Evolutionary conservation across 1,139 yeast genomes (phyloP).

Genomic region (Blastobotrys raffinosifermentans): DNA sequence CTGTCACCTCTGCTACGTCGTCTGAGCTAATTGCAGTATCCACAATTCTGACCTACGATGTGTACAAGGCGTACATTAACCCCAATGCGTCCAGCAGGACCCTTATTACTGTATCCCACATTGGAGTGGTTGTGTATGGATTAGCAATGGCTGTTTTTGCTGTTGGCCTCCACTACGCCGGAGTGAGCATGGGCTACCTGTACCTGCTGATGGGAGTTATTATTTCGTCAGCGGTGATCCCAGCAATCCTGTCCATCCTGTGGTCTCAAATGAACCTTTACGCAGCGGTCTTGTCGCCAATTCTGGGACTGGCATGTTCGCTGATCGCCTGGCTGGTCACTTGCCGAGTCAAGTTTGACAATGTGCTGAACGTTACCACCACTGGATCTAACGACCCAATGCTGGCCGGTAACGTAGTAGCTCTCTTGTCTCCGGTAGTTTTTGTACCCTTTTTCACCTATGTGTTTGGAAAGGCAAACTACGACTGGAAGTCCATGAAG

Average conservation of each 20-base stretch:
- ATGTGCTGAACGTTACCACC: conserved; percentile 48
- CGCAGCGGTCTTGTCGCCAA: conserved; percentile 42
- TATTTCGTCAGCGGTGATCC: conserved; percentile 69
- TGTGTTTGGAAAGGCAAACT: conserved; percentile 43
- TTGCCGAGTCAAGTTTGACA: conserved; percentile 27
- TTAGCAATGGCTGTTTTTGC: conserved; percentile 75
- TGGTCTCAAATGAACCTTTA: conserved; percentile 57
- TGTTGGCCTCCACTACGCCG: conserved; percentile 74
- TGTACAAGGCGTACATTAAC: conserved; percentile 72
- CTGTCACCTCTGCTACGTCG: conserved; percentile 52
- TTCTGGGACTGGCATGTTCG: conserved; percentile 41
- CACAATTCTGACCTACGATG: conserved; percentile 76
- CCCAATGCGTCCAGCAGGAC: conserved; percentile 70
- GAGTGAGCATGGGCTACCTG: conserved; percentile 58
- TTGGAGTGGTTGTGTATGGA: conserved; percentile 58
- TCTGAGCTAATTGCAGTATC: conserved; percentile 87
- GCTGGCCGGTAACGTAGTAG: conserved; percentile 82
- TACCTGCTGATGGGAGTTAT: conserved; percentile 87
- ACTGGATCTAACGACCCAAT: conserved; percentile 76
- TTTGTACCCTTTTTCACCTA: conserved; percentile 62
- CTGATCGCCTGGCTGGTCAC: conserved; percentile 46
- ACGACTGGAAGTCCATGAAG: conserved; percentile 55
- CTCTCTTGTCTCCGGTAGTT: conserved; percentile 67
- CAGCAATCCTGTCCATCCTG: conserved; percentile 58
- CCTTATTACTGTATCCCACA: conserved; percentile 63